Percentiles rank a stretch among this genome's conserved stretches.
phyloP scores from a whole-genome alignment of 2,329 filamentous ascomycete genomes.

The Pezicula radicicola region DNA sequence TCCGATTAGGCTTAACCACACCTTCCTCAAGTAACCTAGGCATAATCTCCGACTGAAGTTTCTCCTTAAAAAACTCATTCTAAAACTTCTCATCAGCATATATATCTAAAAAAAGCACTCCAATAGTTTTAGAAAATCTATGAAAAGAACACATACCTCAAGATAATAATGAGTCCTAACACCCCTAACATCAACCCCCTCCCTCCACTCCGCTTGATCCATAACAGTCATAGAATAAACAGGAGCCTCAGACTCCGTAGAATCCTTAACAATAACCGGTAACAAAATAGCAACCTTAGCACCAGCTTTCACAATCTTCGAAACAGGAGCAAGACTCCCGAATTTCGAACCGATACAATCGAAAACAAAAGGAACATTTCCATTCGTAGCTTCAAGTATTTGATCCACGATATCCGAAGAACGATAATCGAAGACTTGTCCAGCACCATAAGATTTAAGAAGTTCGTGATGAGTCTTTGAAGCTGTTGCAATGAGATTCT shows the following conservation, averaged over 20 bases:
- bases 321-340: slow-evolving; percentile 45
- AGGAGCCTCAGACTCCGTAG: slow-evolving; percentile 42
- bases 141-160: slow-evolving; percentile 32
- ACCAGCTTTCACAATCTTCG: slow-evolving; percentile 45
- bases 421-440: slow-evolving; percentile 28
- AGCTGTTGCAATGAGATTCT: slow-evolving; percentile 34
- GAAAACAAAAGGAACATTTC: slow-evolving; percentile 41
- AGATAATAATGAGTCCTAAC: slow-evolving; percentile 54
- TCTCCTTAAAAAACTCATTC: slow-evolving; percentile 49
- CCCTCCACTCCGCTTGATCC: slow-evolving; percentile 42
- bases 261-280: slow-evolving; percentile 54
- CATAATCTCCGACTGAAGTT: slow-evolving; percentile 23
- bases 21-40: slow-evolving; percentile 30
- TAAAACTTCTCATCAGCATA: slow-evolving; percentile 20
- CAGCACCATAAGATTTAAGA: slow-evolving; percentile 28
- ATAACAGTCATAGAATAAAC: slow-evolving; percentile 51
- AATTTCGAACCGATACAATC: slow-evolving; percentile 53
- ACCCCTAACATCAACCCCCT: slow-evolving; percentile 49
- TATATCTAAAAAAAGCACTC: no score
- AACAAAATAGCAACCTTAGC: slow-evolving; percentile 55
- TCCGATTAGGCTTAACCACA: slow-evolving; percentile 37
- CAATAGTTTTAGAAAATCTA: no score
- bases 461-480: slow-evolving; percentile 23
- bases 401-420: slow-evolving; percentile 13
- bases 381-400: slow-evolving; percentile 15